Percentiles rank a stretch among this genome's conserved stretches.
Conservation (phyloP, 768 basidiomycete species). For the Pleurotus platypus region DNA sequence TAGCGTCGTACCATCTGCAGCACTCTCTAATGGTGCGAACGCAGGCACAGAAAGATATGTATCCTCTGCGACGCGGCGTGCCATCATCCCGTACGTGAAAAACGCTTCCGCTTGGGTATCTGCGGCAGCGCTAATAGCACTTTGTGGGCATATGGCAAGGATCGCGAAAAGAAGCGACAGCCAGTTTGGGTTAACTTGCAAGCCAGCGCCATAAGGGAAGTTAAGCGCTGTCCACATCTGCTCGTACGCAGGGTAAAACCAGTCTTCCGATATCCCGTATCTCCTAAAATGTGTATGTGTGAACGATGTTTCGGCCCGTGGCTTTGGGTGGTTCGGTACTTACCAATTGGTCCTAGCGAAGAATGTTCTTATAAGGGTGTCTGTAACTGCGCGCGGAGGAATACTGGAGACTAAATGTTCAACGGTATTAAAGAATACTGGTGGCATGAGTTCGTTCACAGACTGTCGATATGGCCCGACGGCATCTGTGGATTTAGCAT, state of each 20-base stretch:
- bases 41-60: conserved; percentile 32
- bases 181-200: conserved; percentile 48
- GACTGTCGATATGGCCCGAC: conserved; percentile 24
- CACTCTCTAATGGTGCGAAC: conserved; percentile 31
- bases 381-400: conserved; percentile 26
- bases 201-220: conserved; percentile 22
- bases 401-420: conserved; percentile 31
- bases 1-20: conserved; percentile 42
- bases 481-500: conserved; percentile 37
- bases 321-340: not conserved
- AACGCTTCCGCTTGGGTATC: conserved; percentile 25
- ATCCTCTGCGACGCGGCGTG: conserved; percentile 43
- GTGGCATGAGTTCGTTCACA: conserved; percentile 18
- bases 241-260: conserved; percentile 38
- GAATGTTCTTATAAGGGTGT: conserved; percentile 34
- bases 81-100: conserved; percentile 41
- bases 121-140: conserved; percentile 12
- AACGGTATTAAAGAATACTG: conserved; percentile 17
- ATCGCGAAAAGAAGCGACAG: conserved; percentile 46
- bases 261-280: conserved; percentile 45
- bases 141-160: conserved; percentile 36
- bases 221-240: conserved; percentile 46
- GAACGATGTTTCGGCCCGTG: not conserved
- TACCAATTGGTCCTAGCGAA: conserved; percentile 46
- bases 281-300: conserved; percentile 11